These are phyloP conservation scores for Schwanniomyces polymorphus DNA, from an alignment of 805 yeast genomes.

Conservation along the genomic window DNA sequence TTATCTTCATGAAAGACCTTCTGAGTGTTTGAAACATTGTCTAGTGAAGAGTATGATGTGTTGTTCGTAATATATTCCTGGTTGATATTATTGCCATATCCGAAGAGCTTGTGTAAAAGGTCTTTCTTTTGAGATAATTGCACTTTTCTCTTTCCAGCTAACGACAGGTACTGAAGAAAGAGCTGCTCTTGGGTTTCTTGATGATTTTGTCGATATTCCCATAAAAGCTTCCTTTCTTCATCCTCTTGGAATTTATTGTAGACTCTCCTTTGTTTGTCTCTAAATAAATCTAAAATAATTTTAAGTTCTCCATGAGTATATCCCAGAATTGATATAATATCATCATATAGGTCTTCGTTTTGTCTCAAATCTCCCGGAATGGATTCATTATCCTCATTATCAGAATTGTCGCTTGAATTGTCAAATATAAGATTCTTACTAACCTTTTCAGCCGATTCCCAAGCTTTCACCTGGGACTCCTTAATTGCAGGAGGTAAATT, in stretches of 20 bases:
- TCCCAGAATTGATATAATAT: constrained; percentile 37
- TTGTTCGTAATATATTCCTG: constrained; percentile 42
- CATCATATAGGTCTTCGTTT: background rate
- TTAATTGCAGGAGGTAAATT: constrained; percentile 34
- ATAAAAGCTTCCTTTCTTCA: constrained; percentile 24
- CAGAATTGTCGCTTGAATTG: constrained; percentile 21
- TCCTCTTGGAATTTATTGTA: constrained; percentile 9
- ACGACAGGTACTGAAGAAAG: constrained; percentile 31
- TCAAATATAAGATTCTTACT: constrained; percentile 37
- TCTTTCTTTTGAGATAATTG: constrained; percentile 43
- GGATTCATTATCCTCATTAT: constrained; percentile 16
- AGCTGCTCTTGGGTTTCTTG: constrained; percentile 32
- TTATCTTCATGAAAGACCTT: constrained; percentile 43
- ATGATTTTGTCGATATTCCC: constrained; percentile 30
- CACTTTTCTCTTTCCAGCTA: constrained; percentile 34
- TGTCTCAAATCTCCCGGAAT: constrained; percentile 5
- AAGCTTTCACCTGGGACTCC: constrained; percentile 43
- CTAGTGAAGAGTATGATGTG: constrained; percentile 36
- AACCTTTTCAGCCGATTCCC: constrained; percentile 46
- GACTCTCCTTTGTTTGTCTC: constrained; percentile 8
- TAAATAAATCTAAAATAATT: constrained; percentile 19
- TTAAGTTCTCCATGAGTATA: constrained; percentile 36
- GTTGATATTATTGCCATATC: constrained; percentile 37
- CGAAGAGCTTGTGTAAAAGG: constrained; percentile 36
- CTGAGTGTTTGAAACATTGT: constrained; percentile 34